Base-by-base conservation (phyloP, 495 filamentous ascomycete genomes). In the Penicillium daleae region DNA sequence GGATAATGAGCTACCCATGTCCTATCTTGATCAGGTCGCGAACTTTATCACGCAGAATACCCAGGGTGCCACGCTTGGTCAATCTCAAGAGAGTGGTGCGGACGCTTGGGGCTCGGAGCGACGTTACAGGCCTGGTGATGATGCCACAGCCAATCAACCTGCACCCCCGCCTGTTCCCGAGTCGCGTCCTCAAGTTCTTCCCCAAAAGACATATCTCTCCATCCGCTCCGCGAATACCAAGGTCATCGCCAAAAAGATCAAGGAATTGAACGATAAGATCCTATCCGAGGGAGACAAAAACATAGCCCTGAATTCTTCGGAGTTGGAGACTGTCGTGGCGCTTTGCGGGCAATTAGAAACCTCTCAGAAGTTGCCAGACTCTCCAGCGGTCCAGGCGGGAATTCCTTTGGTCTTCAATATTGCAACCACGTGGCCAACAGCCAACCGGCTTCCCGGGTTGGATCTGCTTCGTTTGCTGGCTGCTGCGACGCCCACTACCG, bases 31-130 rank as follows among this genome's bases (percentile, higher is more conserved):
- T 63, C 90, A 94, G 69, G 93, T 98, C 31, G 92, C 94, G 5
- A 89, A 94, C 65, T 99, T 97, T 76, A 97, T 99, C 68, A 85
- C 89, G 21, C 80, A 87, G 57, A 98, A 98, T 71, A 95, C 93
- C 7, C 83, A 93, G 74, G 95, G 93, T 15, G 90, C 92, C 19
- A 90, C 87, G 1, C 78, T 97, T 22, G 94, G 92, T 10, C 82
- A 83, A 67, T 67, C 78, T 46, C 72, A 79, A 52, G 74, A 74
- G 48, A 67, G 78, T 1, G 84, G 81, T 29, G 74, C 83, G 35
- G 92, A 96, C 75, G 87, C 92, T 8, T 92, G 87, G 84, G 91
- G 91, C 7, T 86, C 85, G 22, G 92, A 93, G 59, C 83, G 86
- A 50, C 82, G 91, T 62, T 96, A 96, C 71, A 82, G 87, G 42